Conservation (phyloP, 768 basidiomycete species). For the Steccherinum ochraceum region DNA sequence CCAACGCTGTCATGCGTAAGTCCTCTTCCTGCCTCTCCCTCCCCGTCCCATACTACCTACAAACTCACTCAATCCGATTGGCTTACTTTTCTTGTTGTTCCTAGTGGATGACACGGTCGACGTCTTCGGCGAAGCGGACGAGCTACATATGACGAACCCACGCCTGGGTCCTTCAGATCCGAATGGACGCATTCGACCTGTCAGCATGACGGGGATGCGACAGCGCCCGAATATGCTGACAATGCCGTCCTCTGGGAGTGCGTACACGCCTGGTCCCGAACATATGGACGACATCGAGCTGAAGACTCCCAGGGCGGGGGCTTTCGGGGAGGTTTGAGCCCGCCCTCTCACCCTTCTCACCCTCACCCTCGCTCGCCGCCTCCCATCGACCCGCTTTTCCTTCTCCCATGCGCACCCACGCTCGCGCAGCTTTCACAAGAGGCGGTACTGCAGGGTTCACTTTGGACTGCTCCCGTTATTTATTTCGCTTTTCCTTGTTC, state of each 20-base stretch:
- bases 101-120: constrained; percentile 19
- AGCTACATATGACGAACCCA: constrained; percentile 16
- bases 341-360: no score
- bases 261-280: not conserved
- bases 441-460: no score
- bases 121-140: constrained; percentile 14
- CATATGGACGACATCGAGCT: constrained; percentile 24
- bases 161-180: not conserved
- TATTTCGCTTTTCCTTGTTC: no score
- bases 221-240: constrained; percentile 2
- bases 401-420: no score
- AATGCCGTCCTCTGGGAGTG: not conserved
- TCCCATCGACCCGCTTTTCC: no score
- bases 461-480: no score
- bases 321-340: not conserved
- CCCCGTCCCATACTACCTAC: not conserved
- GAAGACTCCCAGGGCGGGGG: constrained; percentile 8
- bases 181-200: no score
- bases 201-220: constrained; percentile 2
- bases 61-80: not conserved
- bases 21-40: not conserved
- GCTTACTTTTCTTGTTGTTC: not conserved
- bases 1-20: constrained; percentile 18
- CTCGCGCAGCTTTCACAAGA: no score
- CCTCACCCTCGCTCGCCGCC: no score